Percentiles rank a stretch among this genome's conserved stretches.
Evolutionary conservation across 2,329 filamentous ascomycete species (phyloP).

Genomic region (Phyllosticta ampelicida): DNA sequence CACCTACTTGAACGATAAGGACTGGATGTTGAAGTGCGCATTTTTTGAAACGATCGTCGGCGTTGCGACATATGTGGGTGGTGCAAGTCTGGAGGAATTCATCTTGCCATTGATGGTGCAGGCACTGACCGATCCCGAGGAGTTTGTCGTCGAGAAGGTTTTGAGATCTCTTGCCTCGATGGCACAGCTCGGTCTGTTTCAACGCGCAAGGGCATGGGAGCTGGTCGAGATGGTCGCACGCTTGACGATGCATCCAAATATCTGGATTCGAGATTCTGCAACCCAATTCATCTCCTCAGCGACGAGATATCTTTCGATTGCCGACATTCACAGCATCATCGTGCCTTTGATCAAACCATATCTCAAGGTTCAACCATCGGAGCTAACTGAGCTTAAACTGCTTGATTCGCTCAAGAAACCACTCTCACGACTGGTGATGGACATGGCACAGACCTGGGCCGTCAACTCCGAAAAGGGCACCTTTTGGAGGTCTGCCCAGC

Average conservation of each 20-base stretch:
- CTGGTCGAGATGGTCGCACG: slow-evolving; percentile 71
- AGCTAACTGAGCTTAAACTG: slow-evolving; percentile 61
- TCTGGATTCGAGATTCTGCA: slow-evolving; percentile 89
- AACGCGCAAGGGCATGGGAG: slow-evolving; percentile 76
- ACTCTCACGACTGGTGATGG: slow-evolving; percentile 66
- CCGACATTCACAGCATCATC: slow-evolving; percentile 75
- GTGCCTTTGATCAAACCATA: slow-evolving; percentile 72
- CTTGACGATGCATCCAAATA: slow-evolving; percentile 86
- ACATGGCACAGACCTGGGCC: slow-evolving; percentile 80
- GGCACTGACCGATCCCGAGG: slow-evolving; percentile 83
- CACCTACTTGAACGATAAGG: slow-evolving; percentile 89
- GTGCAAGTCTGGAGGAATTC: slow-evolving; percentile 83
- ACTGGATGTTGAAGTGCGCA: slow-evolving; percentile 93
- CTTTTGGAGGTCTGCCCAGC: slow-evolving; percentile 75
- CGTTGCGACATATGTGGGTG: slow-evolving; percentile 82
- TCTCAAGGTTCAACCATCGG: slow-evolving; percentile 59
- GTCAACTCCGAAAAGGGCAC: slow-evolving; percentile 65
- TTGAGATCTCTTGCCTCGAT: slow-evolving; percentile 80
- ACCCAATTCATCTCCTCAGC: slow-evolving; percentile 72
- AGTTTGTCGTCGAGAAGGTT: slow-evolving; percentile 86
- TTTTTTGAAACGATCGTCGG: slow-evolving; percentile 95
- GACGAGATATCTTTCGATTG: slow-evolving; percentile 62
- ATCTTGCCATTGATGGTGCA: slow-evolving; percentile 94
- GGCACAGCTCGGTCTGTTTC: slow-evolving; percentile 77
- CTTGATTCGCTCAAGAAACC: slow-evolving; percentile 78